Percentiles rank a stretch among this genome's conserved stretches.
These are phyloP conservation scores for Dothiorella sarmentorum DNA, from an alignment of 2,329 filamentous ascomycete genomes.

Conservation along the genomic window DNA sequence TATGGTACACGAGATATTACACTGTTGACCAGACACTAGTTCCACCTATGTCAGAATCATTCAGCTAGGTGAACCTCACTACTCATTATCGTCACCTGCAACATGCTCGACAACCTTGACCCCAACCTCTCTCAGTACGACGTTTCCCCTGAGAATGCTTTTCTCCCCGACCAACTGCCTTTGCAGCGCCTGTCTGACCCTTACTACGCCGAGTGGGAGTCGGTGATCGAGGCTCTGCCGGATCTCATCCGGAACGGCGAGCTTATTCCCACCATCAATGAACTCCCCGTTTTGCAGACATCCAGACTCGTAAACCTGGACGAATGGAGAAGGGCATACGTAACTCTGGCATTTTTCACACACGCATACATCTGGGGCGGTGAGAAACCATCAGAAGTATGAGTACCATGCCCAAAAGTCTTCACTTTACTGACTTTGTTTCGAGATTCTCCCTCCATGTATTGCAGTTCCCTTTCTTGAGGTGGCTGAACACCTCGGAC, in stretches of 20 bases:
- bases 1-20: conserved; percentile 1
- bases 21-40: not conserved
- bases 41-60: not conserved
- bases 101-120: conserved; percentile 14
- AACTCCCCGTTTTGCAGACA: conserved; percentile 71
- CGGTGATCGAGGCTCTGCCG: conserved; percentile 71
- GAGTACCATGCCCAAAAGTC: not conserved
- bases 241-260: conserved; percentile 70
- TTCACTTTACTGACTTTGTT: not conserved
- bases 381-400: conserved; percentile 64
- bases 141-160: conserved; percentile 71
- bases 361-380: conserved; percentile 82
- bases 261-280: conserved; percentile 67
- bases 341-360: conserved; percentile 66
- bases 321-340: conserved; percentile 80
- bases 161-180: conserved; percentile 71
- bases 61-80: not conserved
- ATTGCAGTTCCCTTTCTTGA: conserved; percentile 31
- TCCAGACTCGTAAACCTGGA: conserved; percentile 68
- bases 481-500: conserved; percentile 31
- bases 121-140: conserved; percentile 68
- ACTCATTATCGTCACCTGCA: not conserved
- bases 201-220: conserved; percentile 88
- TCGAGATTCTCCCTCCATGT: conserved; percentile 30
- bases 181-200: conserved; percentile 70